These are phyloP conservation scores for Nitzschia putrida DNA, from an alignment of 108 stramenopile genomes.

Conservation along the genomic window DNA sequence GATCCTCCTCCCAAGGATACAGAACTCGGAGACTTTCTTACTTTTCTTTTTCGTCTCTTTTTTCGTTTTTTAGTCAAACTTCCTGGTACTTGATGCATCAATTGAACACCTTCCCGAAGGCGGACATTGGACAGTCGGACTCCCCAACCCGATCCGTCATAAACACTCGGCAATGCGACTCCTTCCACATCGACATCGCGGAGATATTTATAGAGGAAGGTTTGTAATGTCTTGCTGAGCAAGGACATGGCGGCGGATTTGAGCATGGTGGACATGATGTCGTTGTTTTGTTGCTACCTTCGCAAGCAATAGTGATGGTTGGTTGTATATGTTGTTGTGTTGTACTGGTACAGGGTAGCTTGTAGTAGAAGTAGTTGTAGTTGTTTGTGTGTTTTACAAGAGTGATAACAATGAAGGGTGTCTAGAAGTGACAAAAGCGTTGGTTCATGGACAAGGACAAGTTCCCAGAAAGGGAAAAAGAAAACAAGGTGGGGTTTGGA, in stretches of 20 bases:
- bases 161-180: slow-evolving; percentile 53
- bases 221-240: slow-evolving; percentile 71
- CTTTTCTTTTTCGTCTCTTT: slow-evolving; percentile 36
- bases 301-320: not conserved
- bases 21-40: not conserved
- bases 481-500: too few species aligned
- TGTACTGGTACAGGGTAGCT: not conserved
- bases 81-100: slow-evolving; percentile 68
- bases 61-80: slow-evolving; percentile 31
- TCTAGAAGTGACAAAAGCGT: too few species aligned
- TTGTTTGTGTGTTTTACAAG: too few species aligned
- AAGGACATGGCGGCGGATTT: slow-evolving; percentile 64
- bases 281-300: not conserved
- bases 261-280: slow-evolving; percentile 52
- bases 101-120: slow-evolving; percentile 73
- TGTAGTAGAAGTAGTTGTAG: too few species aligned
- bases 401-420: too few species aligned
- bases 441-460: too few species aligned
- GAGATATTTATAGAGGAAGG: slow-evolving; percentile 76
- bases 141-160: slow-evolving; percentile 69
- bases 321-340: not conserved
- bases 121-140: slow-evolving; percentile 79
- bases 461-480: too few species aligned
- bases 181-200: slow-evolving; percentile 80
- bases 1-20: too few species aligned